phyloP scores from a whole-genome alignment of 176 grass and related monocot genomes.

The Aegilops sharonensis region DNA sequence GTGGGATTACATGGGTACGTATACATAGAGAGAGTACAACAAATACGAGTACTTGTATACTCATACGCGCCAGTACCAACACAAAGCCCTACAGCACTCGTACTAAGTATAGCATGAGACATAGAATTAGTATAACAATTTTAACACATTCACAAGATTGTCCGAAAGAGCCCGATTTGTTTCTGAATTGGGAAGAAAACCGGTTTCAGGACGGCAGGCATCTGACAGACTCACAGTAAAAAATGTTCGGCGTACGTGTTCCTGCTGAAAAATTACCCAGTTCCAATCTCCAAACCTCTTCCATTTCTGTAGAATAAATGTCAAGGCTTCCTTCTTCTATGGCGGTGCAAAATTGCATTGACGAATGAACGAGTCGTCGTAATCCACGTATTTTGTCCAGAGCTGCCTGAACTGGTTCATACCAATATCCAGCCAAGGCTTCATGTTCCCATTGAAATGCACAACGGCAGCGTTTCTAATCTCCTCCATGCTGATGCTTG shows the following conservation, averaged over 20 bases:
- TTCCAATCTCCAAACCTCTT: constrained; percentile 1
- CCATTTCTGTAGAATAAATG: background rate
- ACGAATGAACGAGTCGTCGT: constrained; percentile 59
- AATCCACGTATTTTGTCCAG: constrained; percentile 94
- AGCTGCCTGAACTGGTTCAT: constrained; percentile 91
- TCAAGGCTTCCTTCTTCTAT: constrained; percentile 6
- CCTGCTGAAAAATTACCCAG: background rate
- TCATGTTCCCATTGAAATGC: constrained; percentile 99
- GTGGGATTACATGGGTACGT: no score
- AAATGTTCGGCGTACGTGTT: background rate
- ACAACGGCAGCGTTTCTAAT: constrained; percentile 94
- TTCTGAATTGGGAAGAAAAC: background rate
- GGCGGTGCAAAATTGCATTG: constrained; percentile 91
- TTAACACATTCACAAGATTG: background rate
- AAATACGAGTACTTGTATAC: no score
- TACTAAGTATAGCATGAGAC: background rate
- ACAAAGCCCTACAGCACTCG: background rate
- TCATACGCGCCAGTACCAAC: no score
- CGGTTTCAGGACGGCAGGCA: background rate
- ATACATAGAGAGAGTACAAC: no score
- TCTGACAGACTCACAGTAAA: background rate
- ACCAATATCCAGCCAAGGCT: constrained; percentile 97
- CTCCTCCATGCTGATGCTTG: constrained; percentile 98
- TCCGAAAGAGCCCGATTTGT: background rate
- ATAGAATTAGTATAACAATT: background rate